Evolutionary conservation across 2,329 filamentous ascomycete species (phyloP), one percentile per base, ranked within the genome.

Genomic region (Alternaria triticimaculans): DNA sequence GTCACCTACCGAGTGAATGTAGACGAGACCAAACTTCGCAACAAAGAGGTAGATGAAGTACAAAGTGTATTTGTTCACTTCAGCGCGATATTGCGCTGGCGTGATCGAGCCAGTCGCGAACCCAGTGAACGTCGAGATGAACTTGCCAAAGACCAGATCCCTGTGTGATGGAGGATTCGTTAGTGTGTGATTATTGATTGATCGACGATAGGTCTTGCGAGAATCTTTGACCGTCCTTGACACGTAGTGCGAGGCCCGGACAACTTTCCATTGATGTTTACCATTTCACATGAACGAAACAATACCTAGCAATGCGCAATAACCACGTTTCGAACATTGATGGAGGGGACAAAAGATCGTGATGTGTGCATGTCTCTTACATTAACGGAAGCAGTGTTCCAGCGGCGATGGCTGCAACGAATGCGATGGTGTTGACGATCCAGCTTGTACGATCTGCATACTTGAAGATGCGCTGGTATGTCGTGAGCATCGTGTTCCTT

Each of bases 1-100:
- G 57, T 56, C 62, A 25, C 55, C 6, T 55, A 74, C 71, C 7
- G 74, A 74, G 56, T 77, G 72, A 7, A 76, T 71, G 49, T 92
- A 93, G 63, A 86, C 87, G 44, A 92, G 80, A 18, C 81, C 73
- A 68, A 92, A 89, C 51, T 90, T 88, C 14, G 82, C 90, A 44
- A 93, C 78, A 76, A 93, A 94, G 7, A 94, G 82, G 59, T 88
- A 88, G 58, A 93, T 86, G 71, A 93, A 88, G 77, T 89, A 92
- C 0, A 94, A 80, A 2, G 80, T 77, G 60, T 75, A 79, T 49
- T 78, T 77, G 60, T 77, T 77, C 28, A 82, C 68, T 28, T 81
- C 74, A n/a, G 73, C 72, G 4, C 80, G 78, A 58, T 82, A 83
- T 21, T 76, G 70, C 1, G 74, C 76, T 3, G 76, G 74, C 3